Conservation (phyloP, 1,284 basidiomycete species). For the Cystobasidium pallidum region DNA sequence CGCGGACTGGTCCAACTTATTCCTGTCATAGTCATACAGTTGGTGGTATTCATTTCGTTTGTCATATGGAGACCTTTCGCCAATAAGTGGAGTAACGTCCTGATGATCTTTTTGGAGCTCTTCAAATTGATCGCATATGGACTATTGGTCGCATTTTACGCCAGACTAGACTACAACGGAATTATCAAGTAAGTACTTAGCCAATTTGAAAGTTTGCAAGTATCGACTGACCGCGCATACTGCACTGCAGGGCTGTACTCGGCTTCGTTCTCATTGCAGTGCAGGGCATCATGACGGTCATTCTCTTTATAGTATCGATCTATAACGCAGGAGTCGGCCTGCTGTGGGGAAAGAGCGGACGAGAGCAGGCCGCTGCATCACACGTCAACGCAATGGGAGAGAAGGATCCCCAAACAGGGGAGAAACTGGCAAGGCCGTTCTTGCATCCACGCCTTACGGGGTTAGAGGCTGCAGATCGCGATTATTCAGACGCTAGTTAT, state of each 20-base stretch:
- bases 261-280: constrained; percentile 65
- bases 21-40: constrained; percentile 70
- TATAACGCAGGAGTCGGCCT: constrained; percentile 33
- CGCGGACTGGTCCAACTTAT: constrained; percentile 73
- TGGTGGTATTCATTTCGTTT: constrained; percentile 64
- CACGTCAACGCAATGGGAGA: constrained; percentile 33
- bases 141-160: constrained; percentile 69
- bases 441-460: constrained; percentile 24
- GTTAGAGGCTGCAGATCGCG: not conserved
- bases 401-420: constrained; percentile 19
- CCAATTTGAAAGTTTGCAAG: not conserved
- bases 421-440: constrained; percentile 30
- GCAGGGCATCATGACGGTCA: constrained; percentile 51
- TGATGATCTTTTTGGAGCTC: constrained; percentile 67
- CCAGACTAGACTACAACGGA: constrained; percentile 64
- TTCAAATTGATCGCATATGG: constrained; percentile 68
- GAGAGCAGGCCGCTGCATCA: constrained; percentile 6
- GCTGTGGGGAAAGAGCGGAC: constrained; percentile 22
- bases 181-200: constrained; percentile 58
- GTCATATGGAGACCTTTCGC: constrained; percentile 64
- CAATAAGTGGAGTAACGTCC: constrained; percentile 48
- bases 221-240: not conserved
- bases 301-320: constrained; percentile 50
- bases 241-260: constrained; percentile 68
- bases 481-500: not conserved